Conservation (phyloP, 2,329 filamentous ascomycete species). For the Magnaporthiopsis incrustans region DNA sequence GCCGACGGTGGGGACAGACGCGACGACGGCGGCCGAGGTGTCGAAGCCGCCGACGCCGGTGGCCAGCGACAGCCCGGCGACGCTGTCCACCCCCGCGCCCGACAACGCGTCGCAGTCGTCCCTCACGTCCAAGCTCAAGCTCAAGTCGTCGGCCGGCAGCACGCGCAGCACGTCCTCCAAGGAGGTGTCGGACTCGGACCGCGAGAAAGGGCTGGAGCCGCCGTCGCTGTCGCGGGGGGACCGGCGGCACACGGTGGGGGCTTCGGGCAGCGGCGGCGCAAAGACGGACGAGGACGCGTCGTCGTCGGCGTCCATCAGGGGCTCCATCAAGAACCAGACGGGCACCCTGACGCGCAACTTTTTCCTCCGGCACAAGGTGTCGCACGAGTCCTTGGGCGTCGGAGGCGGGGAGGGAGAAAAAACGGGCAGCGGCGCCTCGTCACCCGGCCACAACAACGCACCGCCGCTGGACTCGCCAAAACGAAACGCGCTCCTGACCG, state of each 20-base stretch:
- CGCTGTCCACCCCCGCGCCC: slow-evolving; percentile 36
- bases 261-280: slow-evolving; percentile 19
- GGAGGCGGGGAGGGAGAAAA: slow-evolving; percentile 8
- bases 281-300: slow-evolving; percentile 12
- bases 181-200: slow-evolving; percentile 33
- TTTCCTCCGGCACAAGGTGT: slow-evolving; percentile 31
- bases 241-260: slow-evolving; percentile 31
- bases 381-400: slow-evolving; percentile 21
- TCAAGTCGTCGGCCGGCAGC: slow-evolving; percentile 28
- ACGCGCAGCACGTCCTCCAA: slow-evolving; percentile 43
- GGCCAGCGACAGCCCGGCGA: slow-evolving; percentile 48
- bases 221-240: slow-evolving; percentile 18
- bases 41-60: slow-evolving; percentile 48
- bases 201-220: slow-evolving; percentile 25
- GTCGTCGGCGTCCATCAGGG: slow-evolving; percentile 23
- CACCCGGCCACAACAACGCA: not conserved
- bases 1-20: slow-evolving; percentile 60
- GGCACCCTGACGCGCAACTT: slow-evolving; percentile 30
- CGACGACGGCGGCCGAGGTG: slow-evolving; percentile 57
- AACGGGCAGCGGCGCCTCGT: not conserved
- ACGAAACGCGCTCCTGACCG: slow-evolving; percentile 43
- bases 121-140: slow-evolving; percentile 25
- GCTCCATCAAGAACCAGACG: slow-evolving; percentile 32
- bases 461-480: slow-evolving; percentile 27
- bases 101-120: slow-evolving; percentile 34